Percentiles rank a stretch among this genome's conserved stretches.
These are phyloP conservation scores for Pestalotiopsis sp. DNA, from an alignment of 2,329 filamentous ascomycete species.

Conservation along the genomic window DNA sequence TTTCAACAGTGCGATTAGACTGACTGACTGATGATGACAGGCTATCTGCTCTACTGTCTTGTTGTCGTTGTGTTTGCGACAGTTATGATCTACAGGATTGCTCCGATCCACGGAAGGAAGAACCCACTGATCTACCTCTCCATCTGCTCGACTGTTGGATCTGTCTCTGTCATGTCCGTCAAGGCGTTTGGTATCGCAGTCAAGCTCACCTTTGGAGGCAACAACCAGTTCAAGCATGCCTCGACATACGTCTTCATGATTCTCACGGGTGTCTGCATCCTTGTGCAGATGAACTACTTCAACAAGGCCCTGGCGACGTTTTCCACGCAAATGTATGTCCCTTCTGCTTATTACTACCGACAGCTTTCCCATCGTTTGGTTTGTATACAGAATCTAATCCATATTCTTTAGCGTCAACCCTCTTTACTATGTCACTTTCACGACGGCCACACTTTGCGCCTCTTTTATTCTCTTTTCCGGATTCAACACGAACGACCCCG, in stretches of 20 bases:
- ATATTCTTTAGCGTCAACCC: constrained; percentile 76
- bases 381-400: constrained; percentile 26
- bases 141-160: constrained; percentile 96
- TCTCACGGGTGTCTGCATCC: constrained; percentile 86
- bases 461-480: constrained; percentile 96
- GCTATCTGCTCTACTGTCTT: constrained; percentile 85
- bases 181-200: constrained; percentile 98
- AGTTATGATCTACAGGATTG: constrained; percentile 95
- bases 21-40: constrained; percentile 45
- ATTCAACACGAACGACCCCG: constrained; percentile 90
- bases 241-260: constrained; percentile 98
- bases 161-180: constrained; percentile 97
- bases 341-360: not conserved
- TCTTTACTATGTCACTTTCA: constrained; percentile 97
- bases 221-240: constrained; percentile 94
- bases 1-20: not conserved
- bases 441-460: constrained; percentile 88
- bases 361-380: not conserved
- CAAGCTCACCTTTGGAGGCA: constrained; percentile 88
- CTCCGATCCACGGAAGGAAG: constrained; percentile 87
- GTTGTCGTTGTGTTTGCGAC: constrained; percentile 81
- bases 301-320: constrained; percentile 98
- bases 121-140: constrained; percentile 96
- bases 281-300: constrained; percentile 99
- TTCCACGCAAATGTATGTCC: constrained; percentile 88